Conservation (phyloP, 768 basidiomycete genomes). For the Psilocybe cyanescens region DNA sequence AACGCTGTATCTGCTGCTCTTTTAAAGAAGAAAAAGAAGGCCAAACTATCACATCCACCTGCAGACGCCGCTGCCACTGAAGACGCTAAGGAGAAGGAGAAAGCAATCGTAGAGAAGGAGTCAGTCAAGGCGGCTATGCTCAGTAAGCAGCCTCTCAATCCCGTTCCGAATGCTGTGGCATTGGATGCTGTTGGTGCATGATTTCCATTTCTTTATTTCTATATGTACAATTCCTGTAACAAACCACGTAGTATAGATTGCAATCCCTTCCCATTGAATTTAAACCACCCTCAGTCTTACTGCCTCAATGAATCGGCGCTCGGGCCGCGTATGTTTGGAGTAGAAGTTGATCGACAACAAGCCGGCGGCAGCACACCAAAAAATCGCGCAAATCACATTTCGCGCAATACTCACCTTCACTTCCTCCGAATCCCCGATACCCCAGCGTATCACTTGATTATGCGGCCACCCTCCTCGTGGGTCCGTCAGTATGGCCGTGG, state of each 20-base stretch:
- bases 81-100: conserved; percentile 13
- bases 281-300: no score
- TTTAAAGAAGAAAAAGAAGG: conserved; percentile 28
- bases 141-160: conserved; percentile 11
- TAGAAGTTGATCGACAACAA: background rate
- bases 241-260: background rate
- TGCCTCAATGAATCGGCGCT: background rate
- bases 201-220: conserved; percentile 30
- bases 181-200: conserved; percentile 35
- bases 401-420: background rate
- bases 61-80: conserved; percentile 10
- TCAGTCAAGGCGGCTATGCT: conserved; percentile 12
- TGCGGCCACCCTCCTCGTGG: conserved; percentile 28
- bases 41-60: conserved; percentile 32
- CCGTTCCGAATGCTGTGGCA: conserved; percentile 17
- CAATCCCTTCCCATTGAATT: background rate
- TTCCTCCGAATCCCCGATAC: background rate
- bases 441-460: conserved; percentile 11
- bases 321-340: background rate
- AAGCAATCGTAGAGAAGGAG: conserved; percentile 17
- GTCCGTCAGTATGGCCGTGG: conserved; percentile 19
- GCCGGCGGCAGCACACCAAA: background rate
- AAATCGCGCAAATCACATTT: conserved; percentile 3
- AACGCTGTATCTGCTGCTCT: conserved; percentile 78
- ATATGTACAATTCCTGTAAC: background rate